phyloP scores from a whole-genome alignment of 257 asterid genomes.

The Nicotiana sylvestris region DNA sequence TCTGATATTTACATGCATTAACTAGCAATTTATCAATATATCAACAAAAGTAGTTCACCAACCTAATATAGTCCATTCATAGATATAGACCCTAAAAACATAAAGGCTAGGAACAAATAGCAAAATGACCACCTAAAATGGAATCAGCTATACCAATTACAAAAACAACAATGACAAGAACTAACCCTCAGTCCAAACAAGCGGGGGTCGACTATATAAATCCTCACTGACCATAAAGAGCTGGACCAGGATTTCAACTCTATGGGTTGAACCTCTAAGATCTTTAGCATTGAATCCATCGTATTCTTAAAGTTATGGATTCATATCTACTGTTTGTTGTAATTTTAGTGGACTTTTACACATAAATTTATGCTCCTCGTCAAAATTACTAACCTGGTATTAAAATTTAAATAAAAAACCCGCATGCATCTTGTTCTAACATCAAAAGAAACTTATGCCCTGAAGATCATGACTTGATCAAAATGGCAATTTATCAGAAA shows the following conservation, averaged over 20 bases:
- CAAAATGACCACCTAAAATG: not conserved
- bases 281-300: no score
- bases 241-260: no score
- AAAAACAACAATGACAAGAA: not conserved
- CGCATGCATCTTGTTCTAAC: not conserved
- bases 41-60: not conserved
- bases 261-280: no score
- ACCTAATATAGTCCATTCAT: not conserved
- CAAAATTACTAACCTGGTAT: no score
- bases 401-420: not conserved
- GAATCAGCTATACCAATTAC: not conserved
- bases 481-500: not conserved
- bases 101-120: not conserved
- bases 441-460: not conserved
- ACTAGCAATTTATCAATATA: not conserved
- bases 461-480: not conserved
- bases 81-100: not conserved
- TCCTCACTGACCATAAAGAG: not conserved
- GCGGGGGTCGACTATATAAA: not conserved
- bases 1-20: not conserved
- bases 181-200: not conserved
- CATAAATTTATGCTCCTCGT: no score
- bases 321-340: no score
- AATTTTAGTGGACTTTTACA: no score
- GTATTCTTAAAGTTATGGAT: no score